Evolutionary conservation across 2,329 filamentous ascomycete genomes (phyloP).

Genomic region (Pseudopyricularia cyperi): DNA sequence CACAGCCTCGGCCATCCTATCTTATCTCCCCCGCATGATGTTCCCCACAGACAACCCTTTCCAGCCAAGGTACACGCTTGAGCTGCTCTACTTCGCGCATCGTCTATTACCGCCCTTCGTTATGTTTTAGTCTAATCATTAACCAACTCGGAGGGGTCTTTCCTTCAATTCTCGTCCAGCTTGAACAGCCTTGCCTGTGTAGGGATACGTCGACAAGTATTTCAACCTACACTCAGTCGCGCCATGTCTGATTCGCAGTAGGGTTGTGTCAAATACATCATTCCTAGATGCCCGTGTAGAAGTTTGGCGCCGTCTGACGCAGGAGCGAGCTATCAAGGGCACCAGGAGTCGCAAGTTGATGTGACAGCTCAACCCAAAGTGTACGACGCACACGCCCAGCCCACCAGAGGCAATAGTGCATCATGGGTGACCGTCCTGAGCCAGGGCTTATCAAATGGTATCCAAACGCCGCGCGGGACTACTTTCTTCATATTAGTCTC

Average conservation of each 20-base stretch:
- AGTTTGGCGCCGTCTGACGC: not conserved
- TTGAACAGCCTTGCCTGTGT: not conserved
- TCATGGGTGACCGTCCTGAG: slow-evolving; percentile 42
- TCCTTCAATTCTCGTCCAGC: not conserved
- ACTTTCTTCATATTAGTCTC: slow-evolving; percentile 52
- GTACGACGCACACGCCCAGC: not conserved
- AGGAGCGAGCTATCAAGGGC: not conserved
- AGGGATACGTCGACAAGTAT: not conserved
- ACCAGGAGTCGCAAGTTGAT: not conserved
- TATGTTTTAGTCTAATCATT: not conserved
- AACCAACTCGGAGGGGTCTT: not conserved
- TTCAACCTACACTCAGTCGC: not conserved
- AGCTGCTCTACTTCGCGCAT: not conserved
- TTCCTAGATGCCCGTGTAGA: not conserved
- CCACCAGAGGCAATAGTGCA: slow-evolving; percentile 2
- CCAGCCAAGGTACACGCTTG: not conserved
- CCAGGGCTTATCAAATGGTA: slow-evolving; percentile 56
- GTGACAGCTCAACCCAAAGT: not conserved
- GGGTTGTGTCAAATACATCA: not conserved
- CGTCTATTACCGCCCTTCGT: not conserved
- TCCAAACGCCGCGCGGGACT: slow-evolving; percentile 42
- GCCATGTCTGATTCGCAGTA: not conserved
- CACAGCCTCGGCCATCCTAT: not conserved
- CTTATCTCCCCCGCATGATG: not conserved
- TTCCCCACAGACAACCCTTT: not conserved